Percentiles rank a stretch among this genome's conserved stretches.
These are phyloP conservation scores for Suillus plorans DNA, from an alignment of 768 basidiomycete genomes.

Conservation along the genomic window DNA sequence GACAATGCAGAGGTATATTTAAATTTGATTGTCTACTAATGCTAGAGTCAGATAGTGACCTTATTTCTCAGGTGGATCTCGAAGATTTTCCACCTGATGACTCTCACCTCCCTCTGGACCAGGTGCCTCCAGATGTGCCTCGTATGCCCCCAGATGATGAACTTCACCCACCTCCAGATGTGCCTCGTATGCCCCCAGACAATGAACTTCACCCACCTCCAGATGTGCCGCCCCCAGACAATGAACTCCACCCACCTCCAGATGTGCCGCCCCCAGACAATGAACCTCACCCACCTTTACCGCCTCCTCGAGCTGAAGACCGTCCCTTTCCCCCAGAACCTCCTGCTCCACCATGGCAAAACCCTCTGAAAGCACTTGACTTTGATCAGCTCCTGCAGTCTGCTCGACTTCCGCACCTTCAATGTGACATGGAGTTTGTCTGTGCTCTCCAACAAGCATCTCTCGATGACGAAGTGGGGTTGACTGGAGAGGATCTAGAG, in stretches of 20 bases:
- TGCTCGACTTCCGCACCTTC: background rate
- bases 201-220: too few relatives aligned
- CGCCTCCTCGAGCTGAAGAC: too few relatives aligned
- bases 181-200: too few relatives aligned
- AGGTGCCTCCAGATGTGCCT: too few relatives aligned
- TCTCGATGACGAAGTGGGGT: conserved; percentile 2
- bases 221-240: background rate
- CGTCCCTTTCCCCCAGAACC: too few relatives aligned
- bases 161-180: background rate
- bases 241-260: background rate
- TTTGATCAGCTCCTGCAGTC: background rate
- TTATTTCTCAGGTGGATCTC: too few relatives aligned
- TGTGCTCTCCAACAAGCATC: background rate
- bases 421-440: conserved; percentile 1
- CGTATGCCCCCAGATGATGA: background rate
- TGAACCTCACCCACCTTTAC: too few relatives aligned
- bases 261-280: background rate
- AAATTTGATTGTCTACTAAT: too few relatives aligned
- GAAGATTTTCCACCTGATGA: too few relatives aligned
- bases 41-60: too few relatives aligned
- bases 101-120: too few relatives aligned
- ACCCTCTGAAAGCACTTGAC: background rate
- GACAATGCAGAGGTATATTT: too few relatives aligned
- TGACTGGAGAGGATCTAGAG: conserved; percentile 4
- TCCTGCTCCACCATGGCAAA: background rate